A percentile compares a stretch with the other conserved stretches of the same genome.
Conservation (phyloP, 176 grass and related monocot genomes). For the Oryza rufipogon region DNA sequence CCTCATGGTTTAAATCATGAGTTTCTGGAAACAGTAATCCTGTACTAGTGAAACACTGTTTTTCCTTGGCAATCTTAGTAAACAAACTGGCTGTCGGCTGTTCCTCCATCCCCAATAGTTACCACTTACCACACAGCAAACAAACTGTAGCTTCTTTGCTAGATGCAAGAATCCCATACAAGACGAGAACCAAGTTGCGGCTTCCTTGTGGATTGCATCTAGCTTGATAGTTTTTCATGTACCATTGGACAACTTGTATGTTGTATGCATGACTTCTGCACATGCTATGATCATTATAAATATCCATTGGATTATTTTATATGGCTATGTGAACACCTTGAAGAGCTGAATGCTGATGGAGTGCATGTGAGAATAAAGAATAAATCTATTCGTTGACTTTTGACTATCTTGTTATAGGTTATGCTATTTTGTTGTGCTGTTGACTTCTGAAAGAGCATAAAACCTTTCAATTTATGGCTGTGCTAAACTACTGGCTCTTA, state of each 20-base stretch:
- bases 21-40: conserved; percentile 12
- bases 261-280: conserved; percentile 32
- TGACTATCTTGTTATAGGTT: conserved; percentile 25
- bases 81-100: neutral
- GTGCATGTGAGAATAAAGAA: conserved; percentile 30
- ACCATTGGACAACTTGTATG: conserved; percentile 32
- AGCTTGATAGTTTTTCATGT: conserved; percentile 17
- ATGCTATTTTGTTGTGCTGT: conserved; percentile 31
- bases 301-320: conserved; percentile 34
- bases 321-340: conserved; percentile 18
- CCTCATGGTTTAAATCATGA: conserved; percentile 16
- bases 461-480: conserved; percentile 23
- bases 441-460: conserved; percentile 11
- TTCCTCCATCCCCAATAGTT: neutral
- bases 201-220: conserved; percentile 31
- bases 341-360: conserved; percentile 33
- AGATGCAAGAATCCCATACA: neutral
- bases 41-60: conserved; percentile 27
- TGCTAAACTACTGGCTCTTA: conserved; percentile 37
- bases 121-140: neutral
- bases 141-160: conserved; percentile 17
- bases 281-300: conserved; percentile 39
- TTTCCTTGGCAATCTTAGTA: conserved; percentile 5
- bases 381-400: conserved; percentile 27
- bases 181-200: neutral